Evolutionary conservation across 805 yeast genomes (phyloP), one percentile per base, ranked within the genome.

Genomic region (Candida mattraensis): DNA sequence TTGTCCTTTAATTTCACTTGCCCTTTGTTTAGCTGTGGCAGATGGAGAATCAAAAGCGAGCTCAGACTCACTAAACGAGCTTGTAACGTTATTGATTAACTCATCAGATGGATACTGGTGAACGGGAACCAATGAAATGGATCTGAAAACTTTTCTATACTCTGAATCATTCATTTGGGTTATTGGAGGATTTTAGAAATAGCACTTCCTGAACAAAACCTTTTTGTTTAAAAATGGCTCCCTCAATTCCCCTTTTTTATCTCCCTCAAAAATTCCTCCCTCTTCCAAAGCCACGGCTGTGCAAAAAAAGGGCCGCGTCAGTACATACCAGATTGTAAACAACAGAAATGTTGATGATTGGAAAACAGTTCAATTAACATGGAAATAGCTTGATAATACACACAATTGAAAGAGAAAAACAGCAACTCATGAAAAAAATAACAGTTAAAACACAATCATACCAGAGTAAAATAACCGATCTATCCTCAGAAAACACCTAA

Each of bases 31-130:
- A 22, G 42, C 44, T 9, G 32, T 42, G 9, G 37, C 46, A 3
- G 42, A 20, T 14, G 49, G 53, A 19, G 51, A 47, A 20, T 47
- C 50, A 13, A 41, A 45, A 9, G 40, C 8, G 30, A 40, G 18
- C 13, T 46, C 49, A 3, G 51, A 39, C 24, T 44, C 53, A 28
- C 37, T 45, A 24, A 40, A 40, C 5, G 48, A 43, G 34, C 50
- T 43, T 5, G 40, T 33, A 6, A 32, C 35, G 39, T 40, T 33
- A 24, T 28, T 40, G 10, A 40, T n/a, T 8, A 43, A 24, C 5
- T 16, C 33, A 5, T 48, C 49, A 7, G 37, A 37, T 7, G 36
- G 35, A 14, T 9, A 11, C 10, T 44, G 42, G 24, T 38, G 40
- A 3, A 44, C 44, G 5, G 53, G 47, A 12, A 48, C 31, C n/a